These are phyloP conservation scores for Rubroboletus satanas DNA, from an alignment of 768 basidiomycete species.

Conservation along the genomic window DNA sequence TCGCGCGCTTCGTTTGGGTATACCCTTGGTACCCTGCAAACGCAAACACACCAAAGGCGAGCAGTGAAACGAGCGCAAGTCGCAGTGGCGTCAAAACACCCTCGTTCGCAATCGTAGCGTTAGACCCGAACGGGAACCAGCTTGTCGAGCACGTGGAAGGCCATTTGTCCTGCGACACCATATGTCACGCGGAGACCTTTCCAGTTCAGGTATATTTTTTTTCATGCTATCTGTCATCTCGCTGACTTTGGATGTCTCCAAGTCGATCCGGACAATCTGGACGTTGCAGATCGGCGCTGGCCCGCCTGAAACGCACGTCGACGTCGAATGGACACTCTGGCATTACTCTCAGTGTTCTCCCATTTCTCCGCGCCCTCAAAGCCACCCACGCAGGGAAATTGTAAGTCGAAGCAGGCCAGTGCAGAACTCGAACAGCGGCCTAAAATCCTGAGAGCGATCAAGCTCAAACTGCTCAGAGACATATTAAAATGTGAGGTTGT, in stretches of 20 bases:
- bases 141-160: slow-evolving; percentile 35
- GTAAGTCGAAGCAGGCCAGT: slow-evolving; percentile 33
- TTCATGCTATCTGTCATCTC: no score
- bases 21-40: slow-evolving; percentile 13
- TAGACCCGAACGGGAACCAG: slow-evolving; percentile 24
- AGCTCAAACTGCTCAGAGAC: slow-evolving; percentile 79
- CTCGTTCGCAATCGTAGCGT: neutral
- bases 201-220: no score
- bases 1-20: slow-evolving; percentile 5
- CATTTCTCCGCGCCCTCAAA: slow-evolving; percentile 60
- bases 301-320: no score
- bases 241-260: no score
- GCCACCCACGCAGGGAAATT: slow-evolving; percentile 52
- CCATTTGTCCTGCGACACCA: slow-evolving; percentile 39
- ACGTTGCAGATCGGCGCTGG: no score
- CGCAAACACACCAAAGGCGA: slow-evolving; percentile 12
- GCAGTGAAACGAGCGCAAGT: slow-evolving; percentile 5
- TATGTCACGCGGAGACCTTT: no score
- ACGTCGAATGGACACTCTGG: slow-evolving; percentile 40
- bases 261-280: no score
- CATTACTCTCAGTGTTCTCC: slow-evolving; percentile 64
- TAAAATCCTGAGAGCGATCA: slow-evolving; percentile 52
- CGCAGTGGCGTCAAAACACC: neutral
- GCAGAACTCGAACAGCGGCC: slow-evolving; percentile 24
- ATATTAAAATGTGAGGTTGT: slow-evolving; percentile 66